Evolutionary conservation across 202 grass and related monocot species (phyloP), one percentile per base, ranked within the genome.

Genomic region (Digitaria exilis): DNA sequence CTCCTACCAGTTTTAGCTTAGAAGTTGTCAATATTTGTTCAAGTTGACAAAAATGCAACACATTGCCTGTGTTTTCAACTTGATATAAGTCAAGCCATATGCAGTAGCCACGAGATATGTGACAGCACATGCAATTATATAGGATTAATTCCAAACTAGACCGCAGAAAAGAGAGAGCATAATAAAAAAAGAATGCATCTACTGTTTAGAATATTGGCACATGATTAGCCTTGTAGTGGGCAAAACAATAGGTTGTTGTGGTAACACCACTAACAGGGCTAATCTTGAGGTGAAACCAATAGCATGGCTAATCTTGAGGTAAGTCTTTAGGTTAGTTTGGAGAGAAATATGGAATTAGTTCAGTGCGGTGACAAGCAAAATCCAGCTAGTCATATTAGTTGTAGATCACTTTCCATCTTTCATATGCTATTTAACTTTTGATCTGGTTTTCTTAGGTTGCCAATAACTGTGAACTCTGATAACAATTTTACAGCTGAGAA

Each of bases 41-140:
- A 75, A 56, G 49, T 73, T 52, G 29, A 45, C 28, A 22, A 37
- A 73, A 68, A 18, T 37, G 28, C 45, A 73, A 73, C 65, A 69
- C 4, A 11, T 24, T 71, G 48, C 25, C 22, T 39, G 7, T 45
- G 7, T 45, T 46, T 70, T 70, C 13, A 39, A 65, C 63, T 16
- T 44, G 12, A 24, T 25, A 44, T 69, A 44, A 69, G 65, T 25
- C 37, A 44, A 41, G 44, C 15, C 65, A 69, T 22, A 69, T 22
- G 12, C n/a, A 69, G 42, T 42, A 43, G 10, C 65, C 12, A 30
- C 22, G 9, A 7, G 2, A 69, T 22, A 51, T 67, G 64, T 67
- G 35, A 35, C 64, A 42, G 64, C 64, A 42, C 34, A 67, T 67
- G 34, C 32, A 41, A 67, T 4, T 67, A 7, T 37, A 0, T 44